Conservation (phyloP, 768 basidiomycete species). For the Amanita thiersii region DNA sequence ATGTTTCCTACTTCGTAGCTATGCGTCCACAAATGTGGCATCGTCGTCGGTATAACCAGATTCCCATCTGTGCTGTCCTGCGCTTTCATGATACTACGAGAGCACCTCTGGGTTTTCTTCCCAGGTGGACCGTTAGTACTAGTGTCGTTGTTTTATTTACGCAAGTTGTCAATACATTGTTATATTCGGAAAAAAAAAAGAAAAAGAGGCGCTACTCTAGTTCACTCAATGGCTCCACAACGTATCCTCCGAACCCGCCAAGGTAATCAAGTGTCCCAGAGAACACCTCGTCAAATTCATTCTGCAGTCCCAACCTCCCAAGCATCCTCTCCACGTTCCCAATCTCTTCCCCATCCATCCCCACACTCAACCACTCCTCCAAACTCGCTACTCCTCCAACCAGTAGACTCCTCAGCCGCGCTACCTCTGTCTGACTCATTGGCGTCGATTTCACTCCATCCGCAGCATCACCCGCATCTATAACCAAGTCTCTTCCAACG, state of each 20-base stretch:
- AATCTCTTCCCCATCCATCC: conserved; percentile 16
- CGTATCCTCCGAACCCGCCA: conserved; percentile 32
- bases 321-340: conserved; percentile 33
- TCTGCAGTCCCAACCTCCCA: conserved; percentile 45
- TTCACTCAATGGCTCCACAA: conserved; percentile 15
- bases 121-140: no score
- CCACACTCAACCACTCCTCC: conserved; percentile 58
- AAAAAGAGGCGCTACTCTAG: conserved; percentile 5
- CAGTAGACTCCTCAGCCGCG: conserved; percentile 61
- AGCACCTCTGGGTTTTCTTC: no score
- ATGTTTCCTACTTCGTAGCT: no score
- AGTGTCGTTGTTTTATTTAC: not conserved
- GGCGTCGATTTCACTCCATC: conserved; percentile 32
- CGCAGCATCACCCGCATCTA: conserved; percentile 26
- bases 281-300: conserved; percentile 60
- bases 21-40: no score
- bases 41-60: no score
- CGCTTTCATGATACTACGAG: no score
- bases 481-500: conserved; percentile 25
- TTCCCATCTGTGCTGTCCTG: no score
- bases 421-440: conserved; percentile 62
- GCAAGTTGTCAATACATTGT: not conserved
- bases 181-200: not conserved
- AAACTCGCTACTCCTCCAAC: conserved; percentile 48
- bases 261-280: conserved; percentile 51